Percentiles rank a stretch among this genome's conserved stretches.
phyloP scores from a whole-genome alignment of 2,329 filamentous ascomycete genomes.

The Monilinia laxa region DNA sequence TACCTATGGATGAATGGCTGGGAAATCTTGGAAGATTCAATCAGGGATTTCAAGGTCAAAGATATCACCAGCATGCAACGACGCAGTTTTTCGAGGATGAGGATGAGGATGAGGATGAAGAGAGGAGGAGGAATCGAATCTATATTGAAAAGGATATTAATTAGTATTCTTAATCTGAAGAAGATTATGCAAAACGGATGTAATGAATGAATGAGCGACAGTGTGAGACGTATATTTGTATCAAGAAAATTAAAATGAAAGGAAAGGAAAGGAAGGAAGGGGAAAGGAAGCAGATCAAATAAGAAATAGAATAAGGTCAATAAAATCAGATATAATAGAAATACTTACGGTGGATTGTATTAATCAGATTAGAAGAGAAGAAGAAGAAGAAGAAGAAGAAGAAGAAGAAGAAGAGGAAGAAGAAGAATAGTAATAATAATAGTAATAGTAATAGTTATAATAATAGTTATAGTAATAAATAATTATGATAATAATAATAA shows the following conservation, averaged over 20 bases:
- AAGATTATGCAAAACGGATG: slow-evolving; percentile 14
- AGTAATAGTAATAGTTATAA: neutral
- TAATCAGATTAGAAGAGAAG: neutral
- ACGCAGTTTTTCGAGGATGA: neutral
- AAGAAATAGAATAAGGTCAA: too few relatives aligned
- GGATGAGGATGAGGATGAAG: neutral
- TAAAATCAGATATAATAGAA: too few relatives aligned
- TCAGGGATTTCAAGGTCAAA: neutral
- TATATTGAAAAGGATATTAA: slow-evolving; percentile 2
- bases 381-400: too few relatives aligned
- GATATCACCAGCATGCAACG: neutral
- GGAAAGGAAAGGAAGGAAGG: neutral
- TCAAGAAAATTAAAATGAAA: neutral
- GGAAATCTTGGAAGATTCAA: neutral
- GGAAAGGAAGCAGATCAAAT: too few relatives aligned
- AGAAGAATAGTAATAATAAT: neutral
- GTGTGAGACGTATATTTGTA: neutral
- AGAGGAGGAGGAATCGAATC: neutral
- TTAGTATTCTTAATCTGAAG: slow-evolving; percentile 1
- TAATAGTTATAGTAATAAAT: too few relatives aligned
- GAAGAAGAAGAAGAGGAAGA: neutral
- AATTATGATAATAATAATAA: too few relatives aligned
- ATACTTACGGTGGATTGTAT: too few relatives aligned
- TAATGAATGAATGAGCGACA: neutral
- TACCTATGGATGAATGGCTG: too few relatives aligned